These are phyloP conservation scores for Fusarium subglutinans DNA, from an alignment of 2,329 filamentous ascomycete genomes.

Conservation along the genomic window DNA sequence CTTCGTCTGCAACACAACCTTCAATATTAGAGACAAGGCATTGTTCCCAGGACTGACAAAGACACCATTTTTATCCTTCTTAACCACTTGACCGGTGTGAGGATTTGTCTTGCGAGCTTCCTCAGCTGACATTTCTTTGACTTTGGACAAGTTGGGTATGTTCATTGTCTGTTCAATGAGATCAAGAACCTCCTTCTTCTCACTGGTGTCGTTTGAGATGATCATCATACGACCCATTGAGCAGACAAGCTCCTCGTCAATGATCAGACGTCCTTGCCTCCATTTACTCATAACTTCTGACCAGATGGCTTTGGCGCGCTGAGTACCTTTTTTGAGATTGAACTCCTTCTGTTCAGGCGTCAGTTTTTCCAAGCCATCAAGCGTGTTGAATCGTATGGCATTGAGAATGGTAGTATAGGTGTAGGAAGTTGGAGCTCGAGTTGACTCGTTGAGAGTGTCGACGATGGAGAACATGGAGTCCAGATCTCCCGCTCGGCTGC, in stretches of 20 bases:
- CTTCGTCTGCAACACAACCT: conserved; percentile 68
- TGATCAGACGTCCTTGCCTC: conserved; percentile 71
- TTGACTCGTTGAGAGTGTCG: conserved; percentile 72
- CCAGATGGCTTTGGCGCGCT: conserved; percentile 81
- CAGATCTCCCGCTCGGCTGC: conserved; percentile 76
- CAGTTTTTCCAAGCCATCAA: conserved; percentile 41
- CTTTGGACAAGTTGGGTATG: conserved; percentile 65
- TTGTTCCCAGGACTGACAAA: conserved; percentile 62
- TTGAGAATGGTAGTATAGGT: conserved; percentile 89
- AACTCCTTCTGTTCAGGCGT: conserved; percentile 45
- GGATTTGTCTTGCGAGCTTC: conserved; percentile 9
- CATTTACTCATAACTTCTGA: conserved; percentile 80
- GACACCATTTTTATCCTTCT: conserved; percentile 29
- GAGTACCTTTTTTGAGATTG: conserved; percentile 59
- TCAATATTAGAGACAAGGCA: conserved; percentile 74
- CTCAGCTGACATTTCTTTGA: conserved; percentile 4
- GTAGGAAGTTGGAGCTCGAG: conserved; percentile 68
- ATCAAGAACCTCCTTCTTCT: conserved; percentile 77
- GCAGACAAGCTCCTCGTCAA: conserved; percentile 83
- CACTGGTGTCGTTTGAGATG: conserved; percentile 63
- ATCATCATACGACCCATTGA: conserved; percentile 84
- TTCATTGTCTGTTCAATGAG: conserved; percentile 86
- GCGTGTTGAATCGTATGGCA: conserved; percentile 64
- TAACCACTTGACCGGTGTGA: background rate
- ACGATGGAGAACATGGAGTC: conserved; percentile 83